phyloP scores from a whole-genome alignment of 2,329 filamentous ascomycete species.

The Pseudohalonectria lignicola region DNA sequence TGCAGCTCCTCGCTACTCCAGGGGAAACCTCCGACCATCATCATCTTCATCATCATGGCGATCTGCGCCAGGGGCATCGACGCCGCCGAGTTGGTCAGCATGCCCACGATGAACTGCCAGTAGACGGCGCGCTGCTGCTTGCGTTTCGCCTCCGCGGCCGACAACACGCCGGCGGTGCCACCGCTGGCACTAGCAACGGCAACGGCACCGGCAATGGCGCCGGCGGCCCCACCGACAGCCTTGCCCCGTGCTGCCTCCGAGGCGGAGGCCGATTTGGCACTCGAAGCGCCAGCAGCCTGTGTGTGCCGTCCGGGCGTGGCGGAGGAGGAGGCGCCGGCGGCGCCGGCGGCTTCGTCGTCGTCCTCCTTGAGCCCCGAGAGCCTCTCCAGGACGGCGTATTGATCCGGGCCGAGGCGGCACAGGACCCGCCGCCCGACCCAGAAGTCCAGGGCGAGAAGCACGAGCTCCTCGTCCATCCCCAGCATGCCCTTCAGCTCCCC shows the following conservation, averaged over 20 bases:
- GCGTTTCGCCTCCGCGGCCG: slow-evolving; percentile 45
- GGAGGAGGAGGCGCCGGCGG: slow-evolving; percentile 11
- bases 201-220: slow-evolving; percentile 29
- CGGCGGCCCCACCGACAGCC: slow-evolving; percentile 9
- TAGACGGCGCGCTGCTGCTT: slow-evolving; percentile 55
- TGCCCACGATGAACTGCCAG: slow-evolving; percentile 85
- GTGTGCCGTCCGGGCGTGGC: too few species aligned
- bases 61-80: slow-evolving; percentile 74
- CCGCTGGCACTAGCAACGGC: slow-evolving; percentile 23
- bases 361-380: slow-evolving; percentile 24
- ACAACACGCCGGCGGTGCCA: slow-evolving; percentile 25
- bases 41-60: slow-evolving; percentile 89
- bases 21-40: slow-evolving; percentile 76
- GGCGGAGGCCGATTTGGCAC: not conserved
- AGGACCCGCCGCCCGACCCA: slow-evolving; percentile 63
- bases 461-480: slow-evolving; percentile 63
- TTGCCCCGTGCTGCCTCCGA: slow-evolving; percentile 8
- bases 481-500: slow-evolving; percentile 43
- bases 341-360: slow-evolving; percentile 10
- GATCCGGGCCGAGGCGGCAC: slow-evolving; percentile 38
- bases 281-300: too few species aligned
- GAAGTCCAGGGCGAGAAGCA: slow-evolving; percentile 56
- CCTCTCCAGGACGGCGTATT: slow-evolving; percentile 59
- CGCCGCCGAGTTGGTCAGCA: slow-evolving; percentile 83
- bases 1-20: slow-evolving; percentile 83